phyloP scores from a whole-genome alignment of 768 basidiomycete genomes.

The Pulveroboletus frians region DNA sequence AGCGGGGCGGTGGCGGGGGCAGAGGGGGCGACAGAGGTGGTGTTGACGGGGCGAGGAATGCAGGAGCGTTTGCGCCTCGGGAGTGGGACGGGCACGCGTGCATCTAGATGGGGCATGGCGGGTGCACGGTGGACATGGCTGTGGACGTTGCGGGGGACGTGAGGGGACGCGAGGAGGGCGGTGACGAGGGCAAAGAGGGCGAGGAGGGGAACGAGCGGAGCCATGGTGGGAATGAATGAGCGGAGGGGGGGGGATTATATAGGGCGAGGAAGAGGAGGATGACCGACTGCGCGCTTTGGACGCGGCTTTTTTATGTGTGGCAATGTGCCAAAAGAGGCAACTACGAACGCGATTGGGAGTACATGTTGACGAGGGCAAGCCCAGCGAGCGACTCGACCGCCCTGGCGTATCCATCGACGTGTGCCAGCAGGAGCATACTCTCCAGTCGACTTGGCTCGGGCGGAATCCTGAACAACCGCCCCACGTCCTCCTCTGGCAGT shows the following conservation, averaged over 20 bases:
- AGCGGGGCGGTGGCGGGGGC: slow-evolving; percentile 12
- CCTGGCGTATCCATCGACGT: slow-evolving; percentile 82
- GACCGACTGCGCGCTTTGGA: too few species aligned
- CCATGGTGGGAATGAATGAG: slow-evolving; percentile 20
- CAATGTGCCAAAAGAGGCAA: not conserved
- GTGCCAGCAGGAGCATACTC: slow-evolving; percentile 78
- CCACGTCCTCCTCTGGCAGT: slow-evolving; percentile 82
- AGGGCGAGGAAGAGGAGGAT: too few species aligned
- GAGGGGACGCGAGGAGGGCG: slow-evolving; percentile 34
- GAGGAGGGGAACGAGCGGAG: slow-evolving; percentile 39
- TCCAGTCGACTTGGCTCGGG: slow-evolving; percentile 85
- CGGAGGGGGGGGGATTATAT: slow-evolving; percentile 1
- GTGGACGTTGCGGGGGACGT: slow-evolving; percentile 28
- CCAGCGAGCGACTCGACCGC: slow-evolving; percentile 62
- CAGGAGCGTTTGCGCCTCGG: slow-evolving; percentile 25
- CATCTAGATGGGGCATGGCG: not conserved
- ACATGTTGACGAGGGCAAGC: slow-evolving; percentile 77
- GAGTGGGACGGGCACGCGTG: not conserved
- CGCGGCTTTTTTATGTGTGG: not conserved
- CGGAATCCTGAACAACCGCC: slow-evolving; percentile 82
- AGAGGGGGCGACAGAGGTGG: not conserved
- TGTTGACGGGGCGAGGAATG: slow-evolving; percentile 12
- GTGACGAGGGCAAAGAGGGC: slow-evolving; percentile 40
- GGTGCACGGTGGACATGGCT: slow-evolving; percentile 19
- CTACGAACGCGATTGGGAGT: slow-evolving; percentile 21